Base-by-base conservation (phyloP, 2,329 filamentous ascomycete species). In the Colletotrichum tamarilloi region DNA sequence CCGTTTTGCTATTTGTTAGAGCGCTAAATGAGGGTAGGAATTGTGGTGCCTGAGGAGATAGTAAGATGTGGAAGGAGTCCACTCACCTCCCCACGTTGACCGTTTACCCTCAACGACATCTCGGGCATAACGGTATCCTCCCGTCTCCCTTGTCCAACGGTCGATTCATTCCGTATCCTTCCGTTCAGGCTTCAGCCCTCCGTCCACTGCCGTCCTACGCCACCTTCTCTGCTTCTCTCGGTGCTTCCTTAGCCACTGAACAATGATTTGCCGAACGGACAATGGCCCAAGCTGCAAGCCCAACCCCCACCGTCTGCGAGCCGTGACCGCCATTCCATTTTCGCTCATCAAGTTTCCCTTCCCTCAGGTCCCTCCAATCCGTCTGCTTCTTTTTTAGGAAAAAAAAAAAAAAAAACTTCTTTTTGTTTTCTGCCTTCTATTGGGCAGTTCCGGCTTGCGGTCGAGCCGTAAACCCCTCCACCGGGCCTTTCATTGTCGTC, bases 211-310 rank as follows among this genome's bases (percentile, higher is more conserved):
- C 89, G 19, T 90, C 88, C 1, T 88, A 63, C 88, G 0, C 84
- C 91, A 49, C 89, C 88, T 2, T 89, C 88, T 0, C 89, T 3
- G 86, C 90, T 57, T 88, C 85, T n/a, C 87, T 87, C 0, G 87
- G 38, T 42, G 88, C 12, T 35, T 19, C 52, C 24, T 28, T 55
- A 64, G 28, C 60, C 62, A 59, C 55, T 67, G 42, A 52, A 30
- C 55, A 67, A 66, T 42, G n/a, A 65, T 56, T 57, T 56, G 59
- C 67, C 60, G 70, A 38, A 73, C 59, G 56, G 70, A 52, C 60
- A 53, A n/a, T 70, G 56, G 67, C 60, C 67, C 60, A 46, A 60
- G 67, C 49, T 65, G 22, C 59, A 19, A 49, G 32, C 67, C 70
- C 70, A 73, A 62, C 70, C 70, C 70, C 67, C 60, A 70, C 67